Evolutionary conservation across 129 eudicot genomes (phyloP).

Genomic region (Flaveria bidentis): DNA sequence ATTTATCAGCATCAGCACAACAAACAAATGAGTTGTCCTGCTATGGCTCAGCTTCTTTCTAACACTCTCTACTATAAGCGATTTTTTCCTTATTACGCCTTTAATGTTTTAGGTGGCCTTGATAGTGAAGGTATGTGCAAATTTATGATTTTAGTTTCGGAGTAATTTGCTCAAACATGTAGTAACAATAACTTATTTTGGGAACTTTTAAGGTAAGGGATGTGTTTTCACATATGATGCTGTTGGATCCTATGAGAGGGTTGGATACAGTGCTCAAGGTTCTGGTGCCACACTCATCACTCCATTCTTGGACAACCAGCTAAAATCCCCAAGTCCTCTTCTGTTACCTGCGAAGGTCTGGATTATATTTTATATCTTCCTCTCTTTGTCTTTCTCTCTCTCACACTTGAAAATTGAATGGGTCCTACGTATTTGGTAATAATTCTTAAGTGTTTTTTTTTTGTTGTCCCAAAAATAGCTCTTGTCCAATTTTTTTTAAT

Average conservation of each 20-base stretch:
- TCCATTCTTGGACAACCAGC: conserved; percentile 94
- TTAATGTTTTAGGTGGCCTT: conserved; percentile 97
- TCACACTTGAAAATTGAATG: background rate
- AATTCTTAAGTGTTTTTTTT: background rate
- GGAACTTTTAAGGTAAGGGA: conserved; percentile 70
- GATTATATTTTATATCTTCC: background rate
- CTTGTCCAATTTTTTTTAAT: background rate
- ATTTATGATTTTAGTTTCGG: background rate
- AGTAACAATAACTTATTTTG: background rate
- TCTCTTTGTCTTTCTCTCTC: background rate
- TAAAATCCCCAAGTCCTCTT: conserved; percentile 96
- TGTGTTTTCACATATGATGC: conserved; percentile 98
- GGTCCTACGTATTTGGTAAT: background rate
- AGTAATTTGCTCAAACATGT: background rate
- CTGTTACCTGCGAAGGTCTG: conserved; percentile 79
- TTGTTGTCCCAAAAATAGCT: background rate
- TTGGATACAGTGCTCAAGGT: conserved; percentile 97
- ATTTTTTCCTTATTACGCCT: conserved; percentile 95
- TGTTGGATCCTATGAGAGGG: conserved; percentile 95
- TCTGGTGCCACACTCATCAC: conserved; percentile 94
- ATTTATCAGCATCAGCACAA: conserved; percentile 95
- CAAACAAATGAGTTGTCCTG: conserved; percentile 99
- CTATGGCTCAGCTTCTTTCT: conserved; percentile 97
- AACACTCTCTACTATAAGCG: conserved; percentile 96
- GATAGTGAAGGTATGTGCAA: conserved; percentile 74